Base-by-base conservation (phyloP, 2,329 filamentous ascomycete genomes). In the Torrubiella hemipterigena region DNA sequence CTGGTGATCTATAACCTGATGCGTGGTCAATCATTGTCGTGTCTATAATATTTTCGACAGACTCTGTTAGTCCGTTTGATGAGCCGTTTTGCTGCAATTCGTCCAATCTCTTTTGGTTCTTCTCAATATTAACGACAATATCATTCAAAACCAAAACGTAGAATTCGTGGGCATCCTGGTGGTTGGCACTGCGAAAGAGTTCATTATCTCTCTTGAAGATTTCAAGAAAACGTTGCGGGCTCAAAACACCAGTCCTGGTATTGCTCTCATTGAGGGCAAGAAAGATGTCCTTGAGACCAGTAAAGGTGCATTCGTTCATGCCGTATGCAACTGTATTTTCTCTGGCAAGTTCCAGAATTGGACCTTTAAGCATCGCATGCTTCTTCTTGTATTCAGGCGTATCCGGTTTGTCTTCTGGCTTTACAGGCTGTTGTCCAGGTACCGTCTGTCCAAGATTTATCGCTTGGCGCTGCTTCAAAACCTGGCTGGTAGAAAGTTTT, bases 321-420 rank as follows among this genome's bases (percentile, higher is more conserved):
- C 82, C 84, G 49, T 95, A 94, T 13, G 77, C 73, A 27, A 68
- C 67, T 7, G 78, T 69, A 48, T 86, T 91, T 46, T 93, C 84
- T 45, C 81, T 78, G 30, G 79, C 75, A 55, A 96, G 72, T 46
- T 93, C 83, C 34, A 96, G 56, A 22, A 95, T 78, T 1, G 91
- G 91, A 0, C 91, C 85, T 26, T 80, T 81, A 37, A 87, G 67
- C 64, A 96, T 77, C 13, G 87, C 87, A 52, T 91, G 77, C 59
- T 94, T 95, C 67, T 98, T 98, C 61, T 95, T 95, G 60, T 91
- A 94, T 58, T 98, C 91, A 1, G 89, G 85, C 2, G 87, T 87
- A 48, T 96, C 87, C 39, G 82, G 83, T 54, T 86, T 94, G 49
- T 96, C 91, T 54, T 96, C 91, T 7, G 84, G 82, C 44, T 86